Base-by-base conservation (phyloP, 805 yeast species). In the Candida tallmaniae region DNA sequence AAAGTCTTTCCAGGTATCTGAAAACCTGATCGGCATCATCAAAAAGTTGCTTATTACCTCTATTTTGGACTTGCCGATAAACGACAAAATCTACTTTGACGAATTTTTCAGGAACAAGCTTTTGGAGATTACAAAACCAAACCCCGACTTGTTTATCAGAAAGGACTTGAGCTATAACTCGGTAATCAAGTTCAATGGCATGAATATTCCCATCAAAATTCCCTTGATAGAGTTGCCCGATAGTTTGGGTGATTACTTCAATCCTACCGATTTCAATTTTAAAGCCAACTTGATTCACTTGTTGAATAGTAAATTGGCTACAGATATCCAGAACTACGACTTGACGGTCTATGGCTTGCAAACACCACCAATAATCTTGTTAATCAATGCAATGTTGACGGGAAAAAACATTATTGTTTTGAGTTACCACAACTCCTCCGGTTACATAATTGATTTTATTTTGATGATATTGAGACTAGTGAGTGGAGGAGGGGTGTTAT, bases 321-420 rank as follows among this genome's bases (percentile, higher is more conserved):
- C 56, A 25, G 57, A 33, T 35, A 62, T 40, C 28, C 54, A 61
- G 34, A 64, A 68, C 41, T 65, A 70, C 28, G 77, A 75, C 32
- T 52, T 76, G 32, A 70, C 78, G 2, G 66, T 71, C 9, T 73
- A 73, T 50, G 81, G 81, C 0, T 49, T 66, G 12, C 64, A 62
- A 24, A 76, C 82, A 0, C 80, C 80, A 1, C 70, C 69, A 38
- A 42, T 58, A 29, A 51, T 58, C 47, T 40, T 67, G 28, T 36
- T 62, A 38, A 52, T 61, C 38, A 54, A 62, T 52, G 56, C 70
- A 32, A 37, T 64, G 39, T 46, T 67, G 44, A 50, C 71, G 29
- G 62, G 72, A 38, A 50, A 62, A 54, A 41, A 51, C 57, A 45
- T 68, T 50, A 35, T 75, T 46, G 44, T 68, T 58, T 22, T 59